phyloP scores from a whole-genome alignment of 148 eudicot species.

The Rhododendron williamsianum region DNA sequence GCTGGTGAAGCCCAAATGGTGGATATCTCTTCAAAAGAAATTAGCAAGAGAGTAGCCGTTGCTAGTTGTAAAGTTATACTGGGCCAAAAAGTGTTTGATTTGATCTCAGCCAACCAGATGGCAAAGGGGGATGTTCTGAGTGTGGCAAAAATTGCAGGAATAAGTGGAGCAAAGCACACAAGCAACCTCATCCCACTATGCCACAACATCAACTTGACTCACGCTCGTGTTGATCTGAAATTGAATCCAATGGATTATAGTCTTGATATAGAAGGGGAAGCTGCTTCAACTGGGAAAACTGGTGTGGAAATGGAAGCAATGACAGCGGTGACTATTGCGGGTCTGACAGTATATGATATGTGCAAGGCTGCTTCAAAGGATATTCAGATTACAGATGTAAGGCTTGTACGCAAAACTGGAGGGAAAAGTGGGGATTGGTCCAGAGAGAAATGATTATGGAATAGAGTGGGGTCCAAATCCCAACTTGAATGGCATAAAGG shows the following conservation, averaged over 20 bases:
- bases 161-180: constrained; percentile 79
- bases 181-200: constrained; percentile 86
- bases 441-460: constrained; percentile 38
- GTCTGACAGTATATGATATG: constrained; percentile 93
- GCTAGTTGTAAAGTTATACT: constrained; percentile 84
- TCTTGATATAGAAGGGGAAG: constrained; percentile 73
- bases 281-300: constrained; percentile 73
- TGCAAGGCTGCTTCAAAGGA: constrained; percentile 94
- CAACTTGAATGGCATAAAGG: neutral
- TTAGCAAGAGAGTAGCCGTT: constrained; percentile 66
- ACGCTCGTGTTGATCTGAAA: constrained; percentile 58
- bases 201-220: constrained; percentile 70
- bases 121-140: constrained; percentile 82
- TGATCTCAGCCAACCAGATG: constrained; percentile 80
- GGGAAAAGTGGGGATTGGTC: constrained; percentile 95
- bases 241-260: constrained; percentile 52
- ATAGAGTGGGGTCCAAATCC: neutral
- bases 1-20: constrained; percentile 95
- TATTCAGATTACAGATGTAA: constrained; percentile 59
- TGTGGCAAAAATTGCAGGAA: constrained; percentile 87
- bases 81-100: constrained; percentile 63
- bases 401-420: constrained; percentile 49
- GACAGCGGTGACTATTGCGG: constrained; percentile 80
- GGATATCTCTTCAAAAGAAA: constrained; percentile 71
- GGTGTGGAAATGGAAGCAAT: constrained; percentile 99